phyloP scores from a whole-genome alignment of 495 filamentous ascomycete species.

The Aspergillus asperescens region DNA sequence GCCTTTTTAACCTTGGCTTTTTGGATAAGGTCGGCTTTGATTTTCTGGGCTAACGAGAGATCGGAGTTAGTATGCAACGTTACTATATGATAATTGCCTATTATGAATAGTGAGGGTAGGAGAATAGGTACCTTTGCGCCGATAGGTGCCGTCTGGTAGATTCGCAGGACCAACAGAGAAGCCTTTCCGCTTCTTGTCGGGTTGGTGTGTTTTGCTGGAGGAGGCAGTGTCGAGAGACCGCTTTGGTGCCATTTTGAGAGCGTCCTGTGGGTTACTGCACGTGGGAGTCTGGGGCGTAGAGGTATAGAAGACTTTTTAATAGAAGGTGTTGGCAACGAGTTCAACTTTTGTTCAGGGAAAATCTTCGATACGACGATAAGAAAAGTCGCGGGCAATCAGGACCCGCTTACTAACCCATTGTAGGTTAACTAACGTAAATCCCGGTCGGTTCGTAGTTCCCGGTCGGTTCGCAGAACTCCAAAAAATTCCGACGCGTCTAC shows the following conservation, averaged over 20 bases:
- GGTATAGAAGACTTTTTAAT: background rate
- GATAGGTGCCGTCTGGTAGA: slow-evolving; percentile 86
- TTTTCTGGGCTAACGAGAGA: slow-evolving; percentile 66
- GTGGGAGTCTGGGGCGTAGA: too few relatives aligned
- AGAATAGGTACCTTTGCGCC: slow-evolving; percentile 66
- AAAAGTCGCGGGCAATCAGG: background rate
- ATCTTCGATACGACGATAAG: slow-evolving; percentile 8
- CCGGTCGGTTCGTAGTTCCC: too few relatives aligned
- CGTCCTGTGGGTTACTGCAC: too few relatives aligned
- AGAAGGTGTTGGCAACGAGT: background rate
- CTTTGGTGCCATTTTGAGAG: slow-evolving; percentile 58
- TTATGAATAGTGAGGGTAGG: background rate
- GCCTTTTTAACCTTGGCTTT: slow-evolving; percentile 92
- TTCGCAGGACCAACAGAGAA: slow-evolving; percentile 87
- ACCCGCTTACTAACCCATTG: too few relatives aligned
- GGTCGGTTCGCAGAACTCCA: too few relatives aligned
- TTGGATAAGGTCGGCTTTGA: slow-evolving; percentile 83
- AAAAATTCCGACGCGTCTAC: too few relatives aligned
- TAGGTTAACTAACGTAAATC: too few relatives aligned
- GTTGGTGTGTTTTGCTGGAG: slow-evolving; percentile 23
- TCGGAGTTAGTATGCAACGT: slow-evolving; percentile 12
- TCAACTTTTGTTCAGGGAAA: background rate
- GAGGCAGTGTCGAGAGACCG: slow-evolving; percentile 47
- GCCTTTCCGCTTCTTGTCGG: slow-evolving; percentile 55
- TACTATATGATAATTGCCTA: background rate